Base-by-base conservation (phyloP, 2,329 filamentous ascomycete species). In the Ceratocystis eucalypticola region DNA sequence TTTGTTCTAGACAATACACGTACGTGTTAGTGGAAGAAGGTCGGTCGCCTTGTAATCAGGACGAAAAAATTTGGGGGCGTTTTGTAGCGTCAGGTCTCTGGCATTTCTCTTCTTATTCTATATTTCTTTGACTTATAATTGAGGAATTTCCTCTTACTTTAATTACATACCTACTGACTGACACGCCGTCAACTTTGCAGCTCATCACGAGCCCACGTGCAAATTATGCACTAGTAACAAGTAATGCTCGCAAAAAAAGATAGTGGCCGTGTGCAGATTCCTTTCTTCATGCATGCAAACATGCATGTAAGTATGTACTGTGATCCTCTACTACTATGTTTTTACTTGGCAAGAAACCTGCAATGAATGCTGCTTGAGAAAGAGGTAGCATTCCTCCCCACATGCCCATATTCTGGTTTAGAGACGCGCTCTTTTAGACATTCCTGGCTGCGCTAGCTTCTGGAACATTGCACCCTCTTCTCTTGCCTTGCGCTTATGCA, bases 401-500 rank as follows among this genome's bases (percentile, higher is more conserved):
- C 12, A 53, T 8, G 48, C 20, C 48, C 15, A 6, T 37, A 28
- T 37, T 17, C 12, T n/a, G 17, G n/a, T 10, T 37, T 57, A 67
- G 44, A 64, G 62, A 28, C 62, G 44, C 22, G n/a, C 55, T 12
- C 59, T 61, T 50, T 67, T 67, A 2, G 57, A 15, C 37, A 41
- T 61, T 20, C 53, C 57, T n/a, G 37, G 46, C 41, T 61, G 61
- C 3, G 63, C 55, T 25, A 65, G 61, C 57, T 65, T 61, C 59
- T 50, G 45, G 50, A 57, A 65, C 59, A 65, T 57, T 20, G 33
- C 63, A 8, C 63, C 63, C 25, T 67, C 63, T 30, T 67, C 59
- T 44, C n/a, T 57, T 17, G 61, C 30, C 63, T 67, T 67, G 15
- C 63, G 57, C 30, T 65, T 67, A 6, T 46, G 44, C 30, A 67